Evolutionary conservation across 768 basidiomycete species (phyloP), one percentile per base, ranked within the genome.

Genomic region (Exidia glandulosa): DNA sequence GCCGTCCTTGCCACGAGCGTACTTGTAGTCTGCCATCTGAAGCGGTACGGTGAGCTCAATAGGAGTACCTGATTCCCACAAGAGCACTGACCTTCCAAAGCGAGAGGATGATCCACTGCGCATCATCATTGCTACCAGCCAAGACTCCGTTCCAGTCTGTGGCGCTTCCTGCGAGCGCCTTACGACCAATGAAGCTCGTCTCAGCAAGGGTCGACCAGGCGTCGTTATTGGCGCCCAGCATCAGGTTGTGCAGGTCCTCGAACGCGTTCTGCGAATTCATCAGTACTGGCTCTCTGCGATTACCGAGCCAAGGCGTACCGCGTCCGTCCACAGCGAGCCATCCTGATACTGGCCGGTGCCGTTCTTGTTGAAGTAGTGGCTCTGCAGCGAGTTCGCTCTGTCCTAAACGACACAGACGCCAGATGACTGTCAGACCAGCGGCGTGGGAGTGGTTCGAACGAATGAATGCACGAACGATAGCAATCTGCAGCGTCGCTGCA

Each of bases 171-270:
- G 75, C 72, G 19, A 75, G 67, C 4, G 77, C 81, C 25, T 73
- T 68, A 50, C 62, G 66, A 16, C 81, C 80, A 52, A 83, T 77
- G 63, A 67, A 75, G 12, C 80, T 80, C 3, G 63, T 65, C 50
- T 79, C 75, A 6, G 76, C 77, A 2, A 81, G 70, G 14, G 54
- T 57, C 16, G 36, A 30, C 52, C 74, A 82, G 16, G 76, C 68
- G 59, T 79, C 65, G 2, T 70, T 72, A 14, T 73, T 74, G 3
- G 76, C 77, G 13, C 75, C 77, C 13, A 83, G 74, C 82, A 83
- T 83, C 57, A 83, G 68, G 67, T 81, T 82, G 63, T 83, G 79
- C 14, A 83, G 66, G 63, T 82, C 81, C 64, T 83, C 82, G 32
- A 81, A 63, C 4, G 81, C 74, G 63, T 83, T 83, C 81, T 83